phyloP scores from a whole-genome alignment of 805 yeast species.

The Lachancea dasiensis region DNA sequence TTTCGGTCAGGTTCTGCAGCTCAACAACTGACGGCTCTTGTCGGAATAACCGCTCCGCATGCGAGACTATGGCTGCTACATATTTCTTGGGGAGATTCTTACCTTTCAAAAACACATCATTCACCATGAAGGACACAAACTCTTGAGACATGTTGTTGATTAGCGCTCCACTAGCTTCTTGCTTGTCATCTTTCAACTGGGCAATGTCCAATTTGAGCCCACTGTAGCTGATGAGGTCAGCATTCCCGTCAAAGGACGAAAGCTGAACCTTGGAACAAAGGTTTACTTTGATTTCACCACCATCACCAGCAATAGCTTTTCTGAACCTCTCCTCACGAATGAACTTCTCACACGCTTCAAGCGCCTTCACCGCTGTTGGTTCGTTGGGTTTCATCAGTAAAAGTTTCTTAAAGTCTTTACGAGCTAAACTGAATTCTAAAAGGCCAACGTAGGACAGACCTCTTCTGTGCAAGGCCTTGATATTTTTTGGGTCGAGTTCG shows the following conservation, averaged over 20 bases:
- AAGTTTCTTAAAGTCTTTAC: constrained; percentile 59
- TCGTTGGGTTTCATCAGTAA: constrained; percentile 63
- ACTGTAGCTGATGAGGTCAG: constrained; percentile 26
- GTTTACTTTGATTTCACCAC: constrained; percentile 32
- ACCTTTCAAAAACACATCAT: constrained; percentile 62
- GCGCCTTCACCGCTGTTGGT: constrained; percentile 53
- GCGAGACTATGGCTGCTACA: constrained; percentile 74
- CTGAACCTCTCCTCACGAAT: constrained; percentile 75
- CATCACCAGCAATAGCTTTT: constrained; percentile 76
- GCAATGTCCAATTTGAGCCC: constrained; percentile 28
- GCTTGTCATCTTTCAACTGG: constrained; percentile 26
- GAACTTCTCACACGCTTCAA: constrained; percentile 56
- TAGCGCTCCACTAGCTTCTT: constrained; percentile 22
- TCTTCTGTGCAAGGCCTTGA: constrained; percentile 81
- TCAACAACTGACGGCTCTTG: constrained; percentile 75
- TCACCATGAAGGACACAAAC: constrained; percentile 60
- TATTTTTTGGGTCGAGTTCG: constrained; percentile 54
- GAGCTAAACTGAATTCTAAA: constrained; percentile 68
- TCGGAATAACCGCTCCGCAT: constrained; percentile 57
- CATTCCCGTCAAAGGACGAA: constrained; percentile 28
- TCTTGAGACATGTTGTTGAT: constrained; percentile 41
- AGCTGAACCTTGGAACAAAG: constrained; percentile 26
- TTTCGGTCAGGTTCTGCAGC: constrained; percentile 35
- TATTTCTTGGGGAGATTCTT: constrained; percentile 73
- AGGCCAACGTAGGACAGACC: constrained; percentile 78